Base-by-base conservation (phyloP, 1,284 basidiomycete genomes). In the Ustilago xerochloae region DNA sequence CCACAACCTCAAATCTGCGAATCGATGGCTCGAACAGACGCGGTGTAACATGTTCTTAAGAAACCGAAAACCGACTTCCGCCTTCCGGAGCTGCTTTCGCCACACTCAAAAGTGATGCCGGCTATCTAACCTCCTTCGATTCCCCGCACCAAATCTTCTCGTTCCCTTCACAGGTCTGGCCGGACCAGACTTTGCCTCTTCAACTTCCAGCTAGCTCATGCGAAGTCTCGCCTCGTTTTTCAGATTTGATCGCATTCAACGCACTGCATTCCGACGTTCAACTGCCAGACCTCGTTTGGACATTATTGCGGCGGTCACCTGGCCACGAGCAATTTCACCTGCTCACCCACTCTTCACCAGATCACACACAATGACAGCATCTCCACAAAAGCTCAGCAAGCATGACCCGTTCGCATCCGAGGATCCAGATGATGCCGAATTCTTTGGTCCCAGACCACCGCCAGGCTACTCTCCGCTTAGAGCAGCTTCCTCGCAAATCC, bases 371-470 rank as follows among this genome's bases (percentile, higher is more conserved):
- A 54, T 24, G 15, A 59, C 51, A 48, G 13, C 46, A 15, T 8
- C 41, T 18, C 5, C 47, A 13, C 6, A 10, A 16, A 63, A 68
- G 48, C 46, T 55, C 6, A 26, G 35, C 20, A 52, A 60, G 53
- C 41, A 52, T 35, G 41, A 64, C n/a, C 16, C 35, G 10, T n/a
- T 41, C 4, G 24, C 36, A 9, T 16, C 53, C 12, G 62, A 64
- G 15, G 63, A 71, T 13, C 36, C 53, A 1, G 38, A 60, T 15
- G 28, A 57, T 8, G 24, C 18, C 8, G 67, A 75, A 47, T 50
- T 67, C 39, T 75, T 75, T 29, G 67, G 60, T 6, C 69, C 79
- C 3, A 41, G 68, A 15, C 70, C 79, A 5, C 79, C 79, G 0
- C 29, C 61, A 1, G 77, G 77, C 55, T 80, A 75, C 46, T 26